Evolutionary conservation across 2,329 filamentous ascomycete genomes (phyloP).

Genomic region (Thelonectria olida): DNA sequence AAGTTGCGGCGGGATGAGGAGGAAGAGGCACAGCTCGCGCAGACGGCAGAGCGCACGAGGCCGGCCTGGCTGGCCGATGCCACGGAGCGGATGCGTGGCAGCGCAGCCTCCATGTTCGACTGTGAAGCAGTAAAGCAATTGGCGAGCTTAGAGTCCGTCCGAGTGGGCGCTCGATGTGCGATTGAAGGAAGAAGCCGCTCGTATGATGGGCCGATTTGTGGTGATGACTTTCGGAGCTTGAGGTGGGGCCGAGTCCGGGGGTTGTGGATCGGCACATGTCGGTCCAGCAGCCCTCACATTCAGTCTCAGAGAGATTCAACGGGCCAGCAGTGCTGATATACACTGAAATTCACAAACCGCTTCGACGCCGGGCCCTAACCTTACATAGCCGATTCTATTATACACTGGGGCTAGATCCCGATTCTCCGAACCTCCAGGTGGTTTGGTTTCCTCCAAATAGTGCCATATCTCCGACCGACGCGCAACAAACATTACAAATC

Average conservation of each 20-base stretch:
- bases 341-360: slow-evolving; percentile 26
- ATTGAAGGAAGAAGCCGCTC: slow-evolving; percentile 7
- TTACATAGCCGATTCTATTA: slow-evolving; percentile 39
- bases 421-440: slow-evolving; percentile 18
- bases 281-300: slow-evolving; percentile 1
- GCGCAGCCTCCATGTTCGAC: slow-evolving; percentile 37
- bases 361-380: slow-evolving; percentile 38
- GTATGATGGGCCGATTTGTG: slow-evolving; percentile 21
- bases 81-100: slow-evolving; percentile 34
- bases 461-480: slow-evolving; percentile 6
- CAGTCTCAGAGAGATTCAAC: neutral
- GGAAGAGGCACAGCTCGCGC: slow-evolving; percentile 29
- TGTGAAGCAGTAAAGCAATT: slow-evolving; percentile 7
- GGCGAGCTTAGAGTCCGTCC: neutral
- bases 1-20: slow-evolving; percentile 57
- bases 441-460: neutral
- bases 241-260: slow-evolving; percentile 19
- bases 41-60: slow-evolving; percentile 31
- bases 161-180: neutral
- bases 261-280: neutral
- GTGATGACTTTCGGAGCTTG: slow-evolving; percentile 20
- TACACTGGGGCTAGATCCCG: slow-evolving; percentile 30
- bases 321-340: neutral
- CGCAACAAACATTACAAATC: neutral
- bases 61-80: slow-evolving; percentile 20